Evolutionary conservation across 768 basidiomycete genomes (phyloP).

Genomic region (Clitopilus hobsonii): DNA sequence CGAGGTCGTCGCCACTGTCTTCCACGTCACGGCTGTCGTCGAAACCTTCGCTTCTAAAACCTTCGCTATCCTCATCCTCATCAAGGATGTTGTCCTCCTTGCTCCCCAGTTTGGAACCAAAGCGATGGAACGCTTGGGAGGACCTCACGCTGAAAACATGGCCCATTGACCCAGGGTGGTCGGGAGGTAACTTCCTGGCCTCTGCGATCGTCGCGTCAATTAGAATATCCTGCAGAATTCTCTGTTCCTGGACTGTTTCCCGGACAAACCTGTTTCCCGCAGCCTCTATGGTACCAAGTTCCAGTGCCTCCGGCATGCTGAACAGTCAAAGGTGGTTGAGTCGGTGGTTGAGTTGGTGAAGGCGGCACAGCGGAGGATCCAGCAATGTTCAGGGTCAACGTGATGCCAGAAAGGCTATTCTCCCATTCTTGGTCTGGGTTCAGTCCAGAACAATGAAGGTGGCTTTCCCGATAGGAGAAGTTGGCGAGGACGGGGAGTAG

Average conservation of each 20-base stretch:
- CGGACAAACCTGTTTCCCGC: neutral
- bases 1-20: neutral
- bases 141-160: neutral
- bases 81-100: neutral
- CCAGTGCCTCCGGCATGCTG: neutral
- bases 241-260: neutral
- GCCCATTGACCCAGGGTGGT: neutral
- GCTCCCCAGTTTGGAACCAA: neutral
- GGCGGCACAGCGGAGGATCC: too few relatives aligned
- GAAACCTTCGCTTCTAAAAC: too few relatives aligned
- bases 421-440: too few relatives aligned
- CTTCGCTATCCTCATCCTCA: too few relatives aligned
- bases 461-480: too few relatives aligned
- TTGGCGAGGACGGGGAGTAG: too few relatives aligned
- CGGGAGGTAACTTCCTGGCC: neutral
- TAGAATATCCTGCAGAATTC: neutral
- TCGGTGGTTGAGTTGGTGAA: too few relatives aligned
- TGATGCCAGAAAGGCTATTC: too few relatives aligned
- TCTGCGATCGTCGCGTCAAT: neutral
- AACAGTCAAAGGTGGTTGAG: too few relatives aligned
- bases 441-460: too few relatives aligned
- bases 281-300: neutral
- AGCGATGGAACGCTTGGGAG: neutral
- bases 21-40: too few relatives aligned
- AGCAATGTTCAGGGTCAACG: too few relatives aligned